Base-by-base conservation (phyloP, 1,284 basidiomycete genomes). In the Ganoderma leucocontextum region DNA sequence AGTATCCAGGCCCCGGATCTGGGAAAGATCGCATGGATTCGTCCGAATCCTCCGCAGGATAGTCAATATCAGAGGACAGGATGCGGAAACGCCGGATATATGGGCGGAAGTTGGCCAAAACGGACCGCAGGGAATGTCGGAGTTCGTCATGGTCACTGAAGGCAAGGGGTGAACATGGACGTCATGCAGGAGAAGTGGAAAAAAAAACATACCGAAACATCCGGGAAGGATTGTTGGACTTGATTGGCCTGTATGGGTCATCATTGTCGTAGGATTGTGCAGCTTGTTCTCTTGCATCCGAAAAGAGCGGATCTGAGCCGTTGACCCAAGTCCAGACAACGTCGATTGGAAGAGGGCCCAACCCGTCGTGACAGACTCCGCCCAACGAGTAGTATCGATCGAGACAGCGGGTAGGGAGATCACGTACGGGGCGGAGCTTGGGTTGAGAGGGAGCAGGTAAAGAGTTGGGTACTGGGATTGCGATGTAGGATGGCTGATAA, bases 301-400 rank as follows among this genome's bases (percentile, higher is more conserved):
- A 49, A 49, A 74, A 71, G 33, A 76, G 72, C 1, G 72, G 66
- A 61, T 78, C 77, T 2, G 77, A 76, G 65, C 77, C 76, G 63
- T 78, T 78, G 49, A 77, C 76, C 77, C 77, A 78, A 4, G 77
- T 78, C 76, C 76, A 78, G 33, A 78, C 47, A 17, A 78, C 67
- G 66, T 78, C 77, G 63, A 78, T 72, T 17, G 64, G 70, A n/a
- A 65, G 41, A 33, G 73, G 70, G 2, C 72, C 64, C 1, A 61
- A 58, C 1, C 72, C 64, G 33, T 75, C 74, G 55, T 73, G 74
- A 53, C 76, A 77, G 1, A 67, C 67, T 6, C 64, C 65, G 1
- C 77, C 77, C 1, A 63, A 44, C 39, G 70, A 63, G 41, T 75
- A 75, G 64, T 75, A 74, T 17, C 65, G 73, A 39, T 78, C 77